Evolutionary conservation across 192 early-diverging fungal species (phyloP).

Genomic region (Pilaira anomala): DNA sequence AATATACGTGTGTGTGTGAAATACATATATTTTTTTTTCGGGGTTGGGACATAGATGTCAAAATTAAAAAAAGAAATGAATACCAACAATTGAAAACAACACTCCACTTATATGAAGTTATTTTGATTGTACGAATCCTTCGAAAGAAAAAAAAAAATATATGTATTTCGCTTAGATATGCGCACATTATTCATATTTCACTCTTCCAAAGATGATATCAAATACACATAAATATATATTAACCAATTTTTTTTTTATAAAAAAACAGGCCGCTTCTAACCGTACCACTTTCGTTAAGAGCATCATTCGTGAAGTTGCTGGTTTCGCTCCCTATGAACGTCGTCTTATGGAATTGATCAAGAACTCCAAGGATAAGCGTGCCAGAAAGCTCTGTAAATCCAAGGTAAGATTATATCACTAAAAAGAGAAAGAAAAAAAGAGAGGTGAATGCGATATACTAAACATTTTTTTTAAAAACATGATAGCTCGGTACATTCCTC

Average conservation of each 20-base stretch:
- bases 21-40: conserved; percentile 47
- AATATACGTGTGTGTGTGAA: conserved; percentile 47
- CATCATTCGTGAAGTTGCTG: conserved; percentile 94
- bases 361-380: conserved; percentile 99
- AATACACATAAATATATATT: too few relatives aligned
- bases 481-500: conserved; percentile 88
- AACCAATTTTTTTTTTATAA: too few relatives aligned
- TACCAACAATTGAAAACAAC: too few relatives aligned
- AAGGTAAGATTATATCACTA: conserved; percentile 68
- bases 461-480: conserved; percentile 37
- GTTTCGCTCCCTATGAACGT: conserved; percentile 97
- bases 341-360: conserved; percentile 99
- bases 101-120: too few relatives aligned
- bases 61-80: too few relatives aligned
- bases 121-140: too few relatives aligned
- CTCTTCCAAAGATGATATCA: too few relatives aligned
- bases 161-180: too few relatives aligned
- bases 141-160: too few relatives aligned
- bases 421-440: too few relatives aligned
- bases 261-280: conserved; percentile 50
- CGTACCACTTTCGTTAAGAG: conserved; percentile 89
- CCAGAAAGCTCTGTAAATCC: conserved; percentile 97
- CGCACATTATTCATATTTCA: too few relatives aligned
- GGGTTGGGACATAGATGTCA: too few relatives aligned
- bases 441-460: background rate